Evolutionary conservation across 2,329 filamentous ascomycete genomes (phyloP).

Genomic region (Exophiala alcalophila): DNA sequence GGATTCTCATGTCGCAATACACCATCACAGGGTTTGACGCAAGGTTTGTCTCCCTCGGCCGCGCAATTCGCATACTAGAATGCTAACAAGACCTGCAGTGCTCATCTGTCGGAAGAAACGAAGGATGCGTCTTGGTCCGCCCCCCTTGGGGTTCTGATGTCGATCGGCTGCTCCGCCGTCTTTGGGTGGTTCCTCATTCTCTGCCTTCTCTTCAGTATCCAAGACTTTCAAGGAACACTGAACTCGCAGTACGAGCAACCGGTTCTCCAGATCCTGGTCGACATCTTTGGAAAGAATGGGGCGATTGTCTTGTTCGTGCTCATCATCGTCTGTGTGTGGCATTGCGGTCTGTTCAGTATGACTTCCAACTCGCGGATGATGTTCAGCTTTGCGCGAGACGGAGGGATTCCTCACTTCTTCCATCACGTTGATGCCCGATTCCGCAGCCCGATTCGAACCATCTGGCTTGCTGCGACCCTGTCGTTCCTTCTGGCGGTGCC

Average conservation of each 20-base stretch:
- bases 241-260: constrained; percentile 50
- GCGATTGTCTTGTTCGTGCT: constrained; percentile 56
- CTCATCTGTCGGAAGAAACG: constrained; percentile 59
- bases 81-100: constrained; percentile 32
- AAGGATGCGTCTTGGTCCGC: constrained; percentile 56
- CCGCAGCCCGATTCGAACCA: constrained; percentile 46
- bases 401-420: constrained; percentile 58
- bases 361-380: constrained; percentile 64
- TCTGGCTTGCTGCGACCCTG: constrained; percentile 56
- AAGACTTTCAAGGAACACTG: constrained; percentile 54
- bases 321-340: constrained; percentile 60
- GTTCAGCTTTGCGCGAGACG: constrained; percentile 66
- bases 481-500: constrained; percentile 57
- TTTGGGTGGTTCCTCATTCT: constrained; percentile 61
- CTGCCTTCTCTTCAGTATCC: constrained; percentile 57
- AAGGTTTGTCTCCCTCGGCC: constrained; percentile 7
- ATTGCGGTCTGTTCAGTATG: constrained; percentile 58
- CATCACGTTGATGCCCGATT: constrained; percentile 52
- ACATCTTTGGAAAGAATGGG: constrained; percentile 55
- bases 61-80: not conserved
- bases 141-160: constrained; percentile 57
- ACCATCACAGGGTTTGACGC: constrained; percentile 43
- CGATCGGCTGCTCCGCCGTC: constrained; percentile 54
- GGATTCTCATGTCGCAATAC: constrained; percentile 55
- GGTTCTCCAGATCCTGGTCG: constrained; percentile 58